phyloP scores from a whole-genome alignment of 345 rosid genomes.

The Sisymbrium altissimum region DNA sequence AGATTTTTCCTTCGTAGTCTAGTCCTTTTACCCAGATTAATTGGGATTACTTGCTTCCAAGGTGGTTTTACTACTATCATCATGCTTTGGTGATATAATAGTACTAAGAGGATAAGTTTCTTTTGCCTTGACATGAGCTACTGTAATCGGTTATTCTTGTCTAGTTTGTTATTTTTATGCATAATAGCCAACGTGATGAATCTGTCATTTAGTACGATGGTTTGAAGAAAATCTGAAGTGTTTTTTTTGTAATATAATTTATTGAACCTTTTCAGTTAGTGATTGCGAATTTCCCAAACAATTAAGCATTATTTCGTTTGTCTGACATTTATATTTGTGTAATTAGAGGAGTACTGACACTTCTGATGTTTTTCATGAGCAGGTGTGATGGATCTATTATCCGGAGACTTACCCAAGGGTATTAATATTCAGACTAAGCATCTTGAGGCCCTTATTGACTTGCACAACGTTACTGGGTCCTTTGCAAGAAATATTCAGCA shows the following conservation, averaged over 20 bases:
- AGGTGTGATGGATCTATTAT: conserved; percentile 85
- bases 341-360: conserved; percentile 14
- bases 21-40: conserved; percentile 4
- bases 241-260: neutral
- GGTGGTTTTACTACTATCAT: neutral
- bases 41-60: neutral
- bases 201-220: neutral
- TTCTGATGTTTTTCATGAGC: conserved; percentile 22
- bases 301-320: neutral
- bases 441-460: conserved; percentile 84
- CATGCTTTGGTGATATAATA: neutral
- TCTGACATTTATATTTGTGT: conserved; percentile 1
- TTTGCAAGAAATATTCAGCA: conserved; percentile 92
- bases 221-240: neutral
- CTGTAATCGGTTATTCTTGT: neutral
- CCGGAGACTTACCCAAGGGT: conserved; percentile 95
- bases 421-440: conserved; percentile 86
- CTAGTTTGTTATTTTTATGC: neutral
- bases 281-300: neutral
- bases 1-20: neutral
- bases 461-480: conserved; percentile 80
- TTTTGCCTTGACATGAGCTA: conserved; percentile 1
- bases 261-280: neutral
- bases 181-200: neutral
- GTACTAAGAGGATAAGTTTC: neutral